Evolutionary conservation across 805 yeast species (phyloP).

Genomic region (Starmerella bombi): DNA sequence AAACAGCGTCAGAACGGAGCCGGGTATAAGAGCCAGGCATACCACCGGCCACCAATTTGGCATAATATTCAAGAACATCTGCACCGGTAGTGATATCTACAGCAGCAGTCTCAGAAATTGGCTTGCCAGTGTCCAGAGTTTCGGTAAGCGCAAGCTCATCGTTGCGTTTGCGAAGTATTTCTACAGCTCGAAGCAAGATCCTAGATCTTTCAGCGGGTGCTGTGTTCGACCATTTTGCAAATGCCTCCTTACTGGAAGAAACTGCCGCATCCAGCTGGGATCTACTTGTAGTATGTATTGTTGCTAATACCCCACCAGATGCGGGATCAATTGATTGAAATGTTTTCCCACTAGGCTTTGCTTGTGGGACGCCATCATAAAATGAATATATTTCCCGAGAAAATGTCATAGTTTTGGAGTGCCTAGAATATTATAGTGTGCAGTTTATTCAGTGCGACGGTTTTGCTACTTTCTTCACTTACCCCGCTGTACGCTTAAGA

Average conservation of each 20-base stretch:
- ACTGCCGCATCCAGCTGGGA: conserved; percentile 77
- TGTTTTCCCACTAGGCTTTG: conserved; percentile 35
- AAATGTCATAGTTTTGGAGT: conserved; percentile 10
- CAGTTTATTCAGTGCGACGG: too few species aligned
- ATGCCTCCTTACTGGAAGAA: conserved; percentile 66
- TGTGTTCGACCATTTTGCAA: conserved; percentile 52
- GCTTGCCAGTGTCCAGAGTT: conserved; percentile 77
- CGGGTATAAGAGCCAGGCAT: conserved; percentile 46
- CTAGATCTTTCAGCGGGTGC: conserved; percentile 57
- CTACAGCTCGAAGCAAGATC: conserved; percentile 52
- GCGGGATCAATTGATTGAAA: conserved; percentile 54
- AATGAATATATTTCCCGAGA: conserved; percentile 8
- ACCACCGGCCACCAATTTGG: conserved; percentile 62
- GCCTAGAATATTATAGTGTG: too few species aligned
- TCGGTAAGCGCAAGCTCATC: conserved; percentile 58
- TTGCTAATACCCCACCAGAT: conserved; percentile 53
- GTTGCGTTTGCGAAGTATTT: conserved; percentile 55
- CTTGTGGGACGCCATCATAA: conserved; percentile 8
- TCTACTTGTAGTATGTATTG: conserved; percentile 57
- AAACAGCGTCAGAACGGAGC: conserved; percentile 42
- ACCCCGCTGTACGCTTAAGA: too few species aligned
- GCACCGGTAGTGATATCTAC: conserved; percentile 39
- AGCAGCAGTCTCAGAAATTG: conserved; percentile 41
- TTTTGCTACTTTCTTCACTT: too few species aligned
- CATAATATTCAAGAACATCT: conserved; percentile 43